Conservation (phyloP, 2,329 filamentous ascomycete genomes). For the Aspergillus aculeatinus region DNA sequence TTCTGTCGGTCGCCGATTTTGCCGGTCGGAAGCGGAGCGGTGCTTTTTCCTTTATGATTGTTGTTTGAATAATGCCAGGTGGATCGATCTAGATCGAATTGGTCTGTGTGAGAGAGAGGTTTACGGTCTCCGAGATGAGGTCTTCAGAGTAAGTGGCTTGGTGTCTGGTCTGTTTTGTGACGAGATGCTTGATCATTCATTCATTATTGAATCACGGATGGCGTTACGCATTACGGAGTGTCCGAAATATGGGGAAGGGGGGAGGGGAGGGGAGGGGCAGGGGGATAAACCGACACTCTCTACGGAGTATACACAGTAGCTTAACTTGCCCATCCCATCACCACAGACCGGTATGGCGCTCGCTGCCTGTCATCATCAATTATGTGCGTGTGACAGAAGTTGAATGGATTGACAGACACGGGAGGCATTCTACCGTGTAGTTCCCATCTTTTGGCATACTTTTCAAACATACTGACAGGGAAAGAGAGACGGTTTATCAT, state of each 20-base stretch:
- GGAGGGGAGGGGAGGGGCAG: no score
- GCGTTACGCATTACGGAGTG: background rate
- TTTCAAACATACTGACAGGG: background rate
- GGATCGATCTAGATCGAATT: background rate
- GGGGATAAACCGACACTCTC: no score
- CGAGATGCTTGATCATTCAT: no score
- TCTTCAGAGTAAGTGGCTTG: background rate
- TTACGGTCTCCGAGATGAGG: background rate
- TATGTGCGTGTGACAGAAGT: no score
- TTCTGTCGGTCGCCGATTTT: background rate
- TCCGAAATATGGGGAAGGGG: background rate
- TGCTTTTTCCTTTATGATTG: no score
- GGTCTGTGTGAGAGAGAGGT: background rate
- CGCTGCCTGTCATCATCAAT: constrained; percentile 3
- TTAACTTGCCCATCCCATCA: background rate
- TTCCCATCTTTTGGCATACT: background rate
- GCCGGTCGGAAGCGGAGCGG: no score
- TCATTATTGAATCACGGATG: background rate
- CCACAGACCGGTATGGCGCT: background rate
- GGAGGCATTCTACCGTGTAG: background rate
- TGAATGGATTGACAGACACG: background rate
- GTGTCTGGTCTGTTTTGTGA: background rate
- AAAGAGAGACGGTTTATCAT: no score
- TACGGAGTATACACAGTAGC: no score
- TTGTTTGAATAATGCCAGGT: no score